phyloP scores from a whole-genome alignment of 139 green algal species.

The Chlamydomonas sphaeroides region DNA sequence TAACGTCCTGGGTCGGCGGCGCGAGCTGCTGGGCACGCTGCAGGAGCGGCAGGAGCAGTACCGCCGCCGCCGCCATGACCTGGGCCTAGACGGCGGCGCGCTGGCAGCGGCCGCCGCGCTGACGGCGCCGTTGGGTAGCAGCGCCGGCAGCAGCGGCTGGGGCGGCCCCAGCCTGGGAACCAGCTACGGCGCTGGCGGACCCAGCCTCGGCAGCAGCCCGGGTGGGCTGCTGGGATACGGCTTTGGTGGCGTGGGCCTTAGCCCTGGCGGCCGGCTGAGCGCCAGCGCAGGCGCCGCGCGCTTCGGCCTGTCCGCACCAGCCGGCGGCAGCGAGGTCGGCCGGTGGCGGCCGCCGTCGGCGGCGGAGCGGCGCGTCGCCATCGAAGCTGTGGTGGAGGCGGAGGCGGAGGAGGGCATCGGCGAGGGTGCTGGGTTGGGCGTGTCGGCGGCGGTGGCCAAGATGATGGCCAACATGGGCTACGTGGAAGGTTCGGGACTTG shows the following conservation, averaged over 20 bases:
- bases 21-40: conserved; percentile 43
- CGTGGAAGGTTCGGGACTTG: conserved; percentile 42
- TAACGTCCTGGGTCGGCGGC: conserved; percentile 6
- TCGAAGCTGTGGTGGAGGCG: too few relatives aligned
- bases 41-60: conserved; percentile 51
- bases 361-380: too few relatives aligned
- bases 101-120: not conserved
- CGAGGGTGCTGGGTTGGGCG: not conserved
- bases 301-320: not conserved
- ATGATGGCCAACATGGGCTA: conserved; percentile 55
- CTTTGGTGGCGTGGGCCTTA: too few relatives aligned
- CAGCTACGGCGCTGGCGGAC: too few relatives aligned
- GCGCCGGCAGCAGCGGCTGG: not conserved
- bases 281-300: too few relatives aligned
- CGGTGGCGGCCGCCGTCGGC: not conserved
- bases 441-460: conserved; percentile 7
- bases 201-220: not conserved
- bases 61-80: not conserved
- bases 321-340: not conserved
- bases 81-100: conserved; percentile 22
- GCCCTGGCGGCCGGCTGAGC: not conserved
- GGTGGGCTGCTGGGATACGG: not conserved
- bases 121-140: not conserved
- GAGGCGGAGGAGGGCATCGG: too few relatives aligned
- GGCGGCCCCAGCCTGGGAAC: too few relatives aligned